Evolutionary conservation across 371 early-diverging fungal genomes (phyloP).

Genomic region (Mucor plumbeus): DNA sequence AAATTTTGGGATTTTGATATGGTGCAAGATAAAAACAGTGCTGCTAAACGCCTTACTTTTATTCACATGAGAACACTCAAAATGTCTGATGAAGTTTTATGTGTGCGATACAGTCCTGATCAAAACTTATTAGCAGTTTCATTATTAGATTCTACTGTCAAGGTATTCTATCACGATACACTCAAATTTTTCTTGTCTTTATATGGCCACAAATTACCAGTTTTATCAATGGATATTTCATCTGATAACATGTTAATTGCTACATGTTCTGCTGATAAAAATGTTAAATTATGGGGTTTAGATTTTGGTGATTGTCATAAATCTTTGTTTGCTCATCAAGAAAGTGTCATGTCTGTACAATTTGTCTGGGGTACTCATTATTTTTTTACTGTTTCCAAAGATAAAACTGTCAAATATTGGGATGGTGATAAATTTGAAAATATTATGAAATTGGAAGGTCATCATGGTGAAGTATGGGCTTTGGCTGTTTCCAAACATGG

Average conservation of each 20-base stretch:
- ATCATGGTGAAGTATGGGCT: slow-evolving; percentile 93
- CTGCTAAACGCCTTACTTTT: slow-evolving; percentile 70
- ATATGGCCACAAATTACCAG: slow-evolving; percentile 96
- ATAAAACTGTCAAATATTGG: slow-evolving; percentile 93
- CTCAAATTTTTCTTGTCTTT: slow-evolving; percentile 95
- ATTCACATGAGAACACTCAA: slow-evolving; percentile 89
- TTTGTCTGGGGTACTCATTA: slow-evolving; percentile 95
- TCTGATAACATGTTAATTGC: slow-evolving; percentile 88
- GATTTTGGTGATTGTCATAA: slow-evolving; percentile 99
- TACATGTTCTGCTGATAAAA: slow-evolving; percentile 95
- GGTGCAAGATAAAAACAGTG: slow-evolving; percentile 39
- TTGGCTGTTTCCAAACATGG: slow-evolving; percentile 89
- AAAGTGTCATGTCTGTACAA: slow-evolving; percentile 83
- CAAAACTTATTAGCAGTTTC: slow-evolving; percentile 89
- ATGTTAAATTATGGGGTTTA: slow-evolving; percentile 96
- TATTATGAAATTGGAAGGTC: slow-evolving; percentile 90
- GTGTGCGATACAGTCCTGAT: slow-evolving; percentile 85
- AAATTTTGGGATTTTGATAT: slow-evolving; percentile 95
- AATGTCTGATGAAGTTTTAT: slow-evolving; percentile 92
- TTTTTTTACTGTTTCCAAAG: slow-evolving; percentile 90
- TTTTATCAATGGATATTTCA: slow-evolving; percentile 94
- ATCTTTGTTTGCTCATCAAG: slow-evolving; percentile 93
- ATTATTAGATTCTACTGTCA: slow-evolving; percentile 92
- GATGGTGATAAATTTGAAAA: slow-evolving; percentile 97
- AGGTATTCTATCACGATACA: slow-evolving; percentile 94